A percentile compares a stretch with the other conserved stretches of the same genome.
phyloP scores from a whole-genome alignment of 768 basidiomycete species.

The Paxillus involutus region DNA sequence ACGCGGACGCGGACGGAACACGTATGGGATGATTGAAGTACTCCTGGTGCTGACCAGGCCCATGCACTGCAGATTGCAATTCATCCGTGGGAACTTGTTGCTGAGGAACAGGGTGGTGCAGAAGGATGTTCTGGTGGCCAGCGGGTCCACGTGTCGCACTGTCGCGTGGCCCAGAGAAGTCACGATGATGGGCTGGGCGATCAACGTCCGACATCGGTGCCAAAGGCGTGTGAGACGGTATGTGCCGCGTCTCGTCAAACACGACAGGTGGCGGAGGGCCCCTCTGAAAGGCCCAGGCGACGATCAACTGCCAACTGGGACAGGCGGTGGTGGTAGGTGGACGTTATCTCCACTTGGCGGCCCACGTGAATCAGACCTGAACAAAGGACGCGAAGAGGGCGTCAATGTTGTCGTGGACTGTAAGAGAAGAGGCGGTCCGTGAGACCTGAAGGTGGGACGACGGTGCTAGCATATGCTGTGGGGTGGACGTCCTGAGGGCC shows the following conservation, averaged over 20 bases:
- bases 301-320: constrained; percentile 44
- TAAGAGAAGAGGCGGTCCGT: constrained; percentile 67
- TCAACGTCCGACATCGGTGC: constrained; percentile 56
- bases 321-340: constrained; percentile 59
- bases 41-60: constrained; percentile 51
- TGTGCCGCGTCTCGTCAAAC: constrained; percentile 68
- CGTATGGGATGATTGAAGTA: constrained; percentile 50
- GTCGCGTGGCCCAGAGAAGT: constrained; percentile 53
- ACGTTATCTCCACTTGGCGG: constrained; percentile 38
- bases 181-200: constrained; percentile 52
- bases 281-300: constrained; percentile 81
- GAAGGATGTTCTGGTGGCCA: constrained; percentile 45
- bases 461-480: constrained; percentile 24
- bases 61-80: constrained; percentile 37
- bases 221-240: constrained; percentile 63
- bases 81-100: constrained; percentile 55
- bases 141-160: constrained; percentile 47
- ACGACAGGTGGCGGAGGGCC: constrained; percentile 82
- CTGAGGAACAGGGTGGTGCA: constrained; percentile 70
- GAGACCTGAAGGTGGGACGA: constrained; percentile 68
- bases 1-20: no score
- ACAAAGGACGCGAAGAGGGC: constrained; percentile 39
- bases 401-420: constrained; percentile 39
- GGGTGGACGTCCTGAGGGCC: no score
- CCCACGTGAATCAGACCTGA: constrained; percentile 69